These are phyloP conservation scores for Pythium sp. DNA, from an alignment of 352 stramenopile genomes.

Conservation along the genomic window DNA sequence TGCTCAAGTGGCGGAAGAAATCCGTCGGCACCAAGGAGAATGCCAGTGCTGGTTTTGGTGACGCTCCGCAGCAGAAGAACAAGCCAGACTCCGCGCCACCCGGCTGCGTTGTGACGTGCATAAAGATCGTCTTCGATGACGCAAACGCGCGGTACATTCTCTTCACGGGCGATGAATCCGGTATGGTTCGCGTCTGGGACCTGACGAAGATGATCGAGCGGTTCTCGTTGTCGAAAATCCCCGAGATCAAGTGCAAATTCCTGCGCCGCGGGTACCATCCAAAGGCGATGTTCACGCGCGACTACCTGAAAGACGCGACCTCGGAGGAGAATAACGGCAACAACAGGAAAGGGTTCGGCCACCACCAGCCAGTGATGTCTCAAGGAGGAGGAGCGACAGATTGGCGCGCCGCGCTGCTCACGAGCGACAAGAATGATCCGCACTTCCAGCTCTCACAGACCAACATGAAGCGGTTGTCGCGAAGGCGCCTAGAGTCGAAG, in stretches of 20 bases:
- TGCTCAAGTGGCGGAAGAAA: slow-evolving; percentile 25
- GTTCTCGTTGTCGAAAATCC: slow-evolving; percentile 51
- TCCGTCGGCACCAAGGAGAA: neutral
- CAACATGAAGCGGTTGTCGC: slow-evolving; percentile 41
- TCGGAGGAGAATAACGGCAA: neutral
- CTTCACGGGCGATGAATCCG: slow-evolving; percentile 57
- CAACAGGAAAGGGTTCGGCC: slow-evolving; percentile 10
- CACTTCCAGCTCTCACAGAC: slow-evolving; percentile 36
- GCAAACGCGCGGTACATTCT: slow-evolving; percentile 39
- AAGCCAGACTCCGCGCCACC: slow-evolving; percentile 15
- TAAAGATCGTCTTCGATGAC: slow-evolving; percentile 61
- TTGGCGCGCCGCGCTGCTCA: slow-evolving; percentile 34
- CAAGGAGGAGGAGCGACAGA: slow-evolving; percentile 15
- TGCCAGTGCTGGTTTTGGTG: neutral
- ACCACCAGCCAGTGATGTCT: slow-evolving; percentile 23
- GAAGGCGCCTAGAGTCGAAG: slow-evolving; percentile 29
- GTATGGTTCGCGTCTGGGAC: slow-evolving; percentile 49
- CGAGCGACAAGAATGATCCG: slow-evolving; percentile 29
- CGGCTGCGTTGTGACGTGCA: slow-evolving; percentile 34
- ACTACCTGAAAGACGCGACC: slow-evolving; percentile 43
- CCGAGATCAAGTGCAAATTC: slow-evolving; percentile 60
- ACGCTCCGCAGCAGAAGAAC: neutral
- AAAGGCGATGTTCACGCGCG: slow-evolving; percentile 53
- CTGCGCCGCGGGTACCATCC: slow-evolving; percentile 60
- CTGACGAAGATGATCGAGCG: slow-evolving; percentile 46